Conservation (phyloP, 257 asterid species). For the Salvia splendens region DNA sequence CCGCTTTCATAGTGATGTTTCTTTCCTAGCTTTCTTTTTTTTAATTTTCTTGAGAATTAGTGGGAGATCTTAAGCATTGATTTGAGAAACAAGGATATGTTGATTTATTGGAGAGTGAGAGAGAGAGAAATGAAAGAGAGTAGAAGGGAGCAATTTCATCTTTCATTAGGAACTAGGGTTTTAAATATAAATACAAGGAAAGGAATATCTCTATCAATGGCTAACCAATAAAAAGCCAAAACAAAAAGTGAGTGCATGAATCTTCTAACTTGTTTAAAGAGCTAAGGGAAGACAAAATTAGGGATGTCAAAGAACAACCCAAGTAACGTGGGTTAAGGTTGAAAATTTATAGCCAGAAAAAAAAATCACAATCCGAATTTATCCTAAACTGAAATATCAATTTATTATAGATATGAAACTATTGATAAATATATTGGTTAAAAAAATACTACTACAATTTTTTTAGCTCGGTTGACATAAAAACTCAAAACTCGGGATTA, state of each 20-base stretch:
- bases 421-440: too few species aligned
- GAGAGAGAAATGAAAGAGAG: neutral
- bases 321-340: too few species aligned
- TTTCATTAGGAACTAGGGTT: conserved; percentile 27
- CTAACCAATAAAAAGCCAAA: conserved; percentile 20
- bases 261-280: neutral
- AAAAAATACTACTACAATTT: too few species aligned
- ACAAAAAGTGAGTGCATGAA: neutral
- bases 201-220: conserved; percentile 26
- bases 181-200: conserved; percentile 29
- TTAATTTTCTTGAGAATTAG: neutral
- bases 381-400: too few species aligned
- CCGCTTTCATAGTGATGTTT: conserved; percentile 49
- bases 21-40: neutral
- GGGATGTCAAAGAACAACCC: too few species aligned
- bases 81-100: too few species aligned
- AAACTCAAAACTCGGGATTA: too few species aligned
- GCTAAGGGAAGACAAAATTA: conserved; percentile 22
- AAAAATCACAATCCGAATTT: too few species aligned
- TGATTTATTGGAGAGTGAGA: neutral
- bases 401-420: too few species aligned
- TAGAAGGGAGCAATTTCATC: conserved; percentile 19
- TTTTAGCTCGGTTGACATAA: too few species aligned
- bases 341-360: too few species aligned
- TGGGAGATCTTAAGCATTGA: neutral